Evolutionary conservation across 345 rosid species (phyloP).

Genomic region (Brassica incana): DNA sequence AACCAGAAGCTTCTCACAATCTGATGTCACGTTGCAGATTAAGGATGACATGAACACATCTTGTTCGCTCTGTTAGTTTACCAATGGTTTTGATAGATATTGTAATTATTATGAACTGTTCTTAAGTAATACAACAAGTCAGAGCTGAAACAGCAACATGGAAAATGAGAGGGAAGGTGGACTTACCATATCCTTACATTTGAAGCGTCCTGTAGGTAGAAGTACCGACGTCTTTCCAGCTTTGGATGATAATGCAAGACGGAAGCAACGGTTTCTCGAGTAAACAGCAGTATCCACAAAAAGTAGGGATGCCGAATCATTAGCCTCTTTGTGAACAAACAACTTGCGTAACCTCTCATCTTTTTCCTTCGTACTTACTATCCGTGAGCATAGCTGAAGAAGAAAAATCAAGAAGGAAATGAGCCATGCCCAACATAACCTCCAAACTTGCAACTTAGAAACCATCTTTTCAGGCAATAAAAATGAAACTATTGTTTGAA

Average conservation of each 20-base stretch:
- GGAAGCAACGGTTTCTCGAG: conserved; percentile 93
- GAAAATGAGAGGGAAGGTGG: conserved; percentile 17
- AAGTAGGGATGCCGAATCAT: conserved; percentile 51
- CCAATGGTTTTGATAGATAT: conserved; percentile 26
- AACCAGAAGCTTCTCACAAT: conserved; percentile 80
- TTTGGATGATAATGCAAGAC: conserved; percentile 84
- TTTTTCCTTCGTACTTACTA: conserved; percentile 50
- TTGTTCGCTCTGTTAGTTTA: conserved; percentile 63
- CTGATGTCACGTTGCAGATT: conserved; percentile 79
- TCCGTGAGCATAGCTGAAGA: conserved; percentile 75
- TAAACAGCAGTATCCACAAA: conserved; percentile 94
- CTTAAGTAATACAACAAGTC: conserved; percentile 9
- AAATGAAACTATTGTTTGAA: conserved; percentile 15
- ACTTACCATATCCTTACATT: conserved; percentile 77
- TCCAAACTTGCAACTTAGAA: conserved; percentile 25
- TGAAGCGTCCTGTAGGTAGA: conserved; percentile 80
- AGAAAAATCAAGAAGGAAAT: conserved; percentile 13
- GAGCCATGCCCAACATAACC: conserved; percentile 20
- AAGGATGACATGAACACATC: conserved; percentile 84
- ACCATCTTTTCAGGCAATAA: not conserved
- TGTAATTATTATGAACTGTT: conserved; percentile 3
- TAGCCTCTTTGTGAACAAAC: conserved; percentile 69
- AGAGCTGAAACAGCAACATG: not conserved
- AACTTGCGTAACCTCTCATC: conserved; percentile 55
- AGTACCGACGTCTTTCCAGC: conserved; percentile 87